Base-by-base conservation (phyloP, 805 yeast genomes). In the Jamesozyma lodderae region DNA sequence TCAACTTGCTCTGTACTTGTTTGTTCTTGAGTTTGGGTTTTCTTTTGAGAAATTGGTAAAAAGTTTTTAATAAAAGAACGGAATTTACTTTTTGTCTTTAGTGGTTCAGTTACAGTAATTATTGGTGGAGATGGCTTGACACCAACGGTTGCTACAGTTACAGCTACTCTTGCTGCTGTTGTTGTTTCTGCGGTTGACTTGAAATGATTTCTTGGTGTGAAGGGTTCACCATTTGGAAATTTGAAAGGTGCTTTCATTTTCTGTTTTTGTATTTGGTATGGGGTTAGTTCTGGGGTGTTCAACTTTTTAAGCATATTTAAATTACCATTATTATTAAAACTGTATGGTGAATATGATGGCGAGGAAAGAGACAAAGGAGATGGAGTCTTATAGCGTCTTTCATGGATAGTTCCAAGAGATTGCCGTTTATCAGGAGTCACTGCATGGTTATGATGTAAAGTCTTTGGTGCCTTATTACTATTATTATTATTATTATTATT, bases 171-270 rank as follows among this genome's bases (percentile, higher is more conserved):
- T 8, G 14, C 11, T n/a, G 21, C 7, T 7, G 23, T 4, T 23
- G 26, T 21, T 15, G 36, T 13, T 16, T 19, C 6, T 14, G 20
- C 9, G 8, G n/a, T 22, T 10, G 23, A 11, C 10, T 23, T 33
- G 15, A 18, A 15, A 8, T 23, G 14, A 18, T 42, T 45, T 27
- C 49, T 49, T 22, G 62, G 62, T 3, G 58, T 54, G 25, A 55
- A 57, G 19, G 32, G 46, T 32, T 57, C 62, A 16, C 62, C 62
- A 42, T 57, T 57, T 2, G 57, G 52, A 32, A 57, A 57, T 31
- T 43, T 50, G 27, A 55, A 57, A 14, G 51, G 37, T 8, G 20
- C 40, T 31, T 46, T 46, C 62, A 55, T 55, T 27, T 49, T 53
- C 14, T 37, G 41, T 34, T 51, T 48, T 36, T 55, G 59, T 28